These are phyloP conservation scores for Sambucus nigra DNA, from an alignment of 129 eudicot species.

Conservation along the genomic window DNA sequence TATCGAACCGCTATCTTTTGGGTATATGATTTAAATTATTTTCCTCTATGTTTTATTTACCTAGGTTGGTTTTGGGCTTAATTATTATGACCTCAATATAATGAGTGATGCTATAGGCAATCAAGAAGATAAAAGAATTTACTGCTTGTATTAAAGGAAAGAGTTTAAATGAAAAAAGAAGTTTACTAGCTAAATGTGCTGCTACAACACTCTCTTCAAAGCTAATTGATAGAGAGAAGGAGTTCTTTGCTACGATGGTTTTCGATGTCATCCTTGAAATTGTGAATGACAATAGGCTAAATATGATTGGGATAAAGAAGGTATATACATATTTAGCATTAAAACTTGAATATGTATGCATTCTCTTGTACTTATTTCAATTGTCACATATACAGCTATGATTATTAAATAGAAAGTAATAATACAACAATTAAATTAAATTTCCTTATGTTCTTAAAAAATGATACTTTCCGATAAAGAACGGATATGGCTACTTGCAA, in stretches of 20 bases:
- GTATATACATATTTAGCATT: constrained; percentile 23
- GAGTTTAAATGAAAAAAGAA: constrained; percentile 82
- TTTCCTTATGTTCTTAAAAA: too few relatives aligned
- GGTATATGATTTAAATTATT: constrained; percentile 32
- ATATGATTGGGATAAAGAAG: constrained; percentile 96
- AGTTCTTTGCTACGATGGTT: constrained; percentile 91
- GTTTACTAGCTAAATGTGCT: constrained; percentile 88
- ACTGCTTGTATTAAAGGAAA: constrained; percentile 93
- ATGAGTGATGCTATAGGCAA: constrained; percentile 34
- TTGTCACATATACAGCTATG: too few relatives aligned
- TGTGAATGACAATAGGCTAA: constrained; percentile 80
- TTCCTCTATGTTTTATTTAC: background rate
- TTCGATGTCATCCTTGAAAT: constrained; percentile 92
- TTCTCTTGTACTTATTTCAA: background rate
- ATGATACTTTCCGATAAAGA: too few relatives aligned
- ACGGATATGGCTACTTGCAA: too few relatives aligned
- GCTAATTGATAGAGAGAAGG: constrained; percentile 99
- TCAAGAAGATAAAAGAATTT: constrained; percentile 75
- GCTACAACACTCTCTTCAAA: constrained; percentile 94
- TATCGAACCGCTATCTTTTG: constrained; percentile 55
- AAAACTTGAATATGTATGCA: background rate
- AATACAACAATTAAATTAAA: too few relatives aligned
- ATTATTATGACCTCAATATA: background rate
- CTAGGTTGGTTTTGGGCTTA: background rate
- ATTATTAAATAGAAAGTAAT: too few relatives aligned